Base-by-base conservation (phyloP, 441 rosid genomes). In the Gossypium schwendimanii region DNA sequence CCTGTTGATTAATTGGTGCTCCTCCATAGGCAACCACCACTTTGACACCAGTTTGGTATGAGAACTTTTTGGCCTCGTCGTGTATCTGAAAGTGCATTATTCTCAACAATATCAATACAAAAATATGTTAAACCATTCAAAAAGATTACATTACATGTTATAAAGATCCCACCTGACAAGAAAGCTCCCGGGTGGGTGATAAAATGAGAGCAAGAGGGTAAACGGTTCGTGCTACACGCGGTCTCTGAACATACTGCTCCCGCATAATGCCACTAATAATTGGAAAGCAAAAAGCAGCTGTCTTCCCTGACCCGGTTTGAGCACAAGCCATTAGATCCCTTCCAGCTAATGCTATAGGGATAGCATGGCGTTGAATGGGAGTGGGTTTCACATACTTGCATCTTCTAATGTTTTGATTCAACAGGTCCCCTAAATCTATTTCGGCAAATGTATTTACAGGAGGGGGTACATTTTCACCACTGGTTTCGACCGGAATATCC, bases 281-380 rank as follows among this genome's bases (percentile, higher is more conserved):
- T 4, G 97, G 97, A 74, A 93, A 91, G 70, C 98, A 93, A 75
- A 93, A 93, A 11, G 98, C 97, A 70, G 98, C 98, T 20, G 97
- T 93, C 86, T 93, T 93, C 18, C 98, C 97, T 3, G 98, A 93
- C 9, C 98, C 98, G 33, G 98, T 93, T 81, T 93, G 98, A n/a
- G 98, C 98, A 84, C 98, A 93, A 26, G 97, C 98, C 98, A 93
- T 93, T 85, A 93, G 80, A 81, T 93, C 98, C 62, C 98, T 84
- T 15, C 98, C 97, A 1, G 74, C 81, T 70, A 86, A 79, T 62
- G 87, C 82, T 18, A 93, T 93, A 28, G 98, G 98, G 58, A 93
- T 93, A 4, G 97, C 90, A 84, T 91, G 79, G 41, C 98, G 94
- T 78, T 93, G 98, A 71, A 93, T 90, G 17, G 98, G 98, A 10